Percentiles rank a stretch among this genome's conserved stretches.
These are phyloP conservation scores for Marasmius oreades DNA, from an alignment of 1,284 basidiomycete species.

Conservation along the genomic window DNA sequence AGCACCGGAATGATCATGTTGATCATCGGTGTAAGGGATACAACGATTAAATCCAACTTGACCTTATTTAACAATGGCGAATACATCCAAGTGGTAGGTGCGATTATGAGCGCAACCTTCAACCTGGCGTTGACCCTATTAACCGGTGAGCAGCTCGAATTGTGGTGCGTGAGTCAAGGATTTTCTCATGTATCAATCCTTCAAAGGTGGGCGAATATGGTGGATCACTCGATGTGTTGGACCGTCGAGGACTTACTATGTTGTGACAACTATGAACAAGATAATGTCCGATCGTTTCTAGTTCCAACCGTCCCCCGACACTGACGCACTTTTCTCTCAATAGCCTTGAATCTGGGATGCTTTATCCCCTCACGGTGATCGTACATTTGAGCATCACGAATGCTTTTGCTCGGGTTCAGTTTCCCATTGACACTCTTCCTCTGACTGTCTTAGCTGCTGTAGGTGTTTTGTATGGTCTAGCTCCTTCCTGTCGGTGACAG, in stretches of 20 bases:
- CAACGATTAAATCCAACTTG: not conserved
- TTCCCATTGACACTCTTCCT: not conserved
- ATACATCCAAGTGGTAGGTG: not conserved
- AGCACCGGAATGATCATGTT: not conserved
- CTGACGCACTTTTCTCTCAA: not conserved
- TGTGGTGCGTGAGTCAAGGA: not conserved
- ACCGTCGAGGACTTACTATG: not conserved
- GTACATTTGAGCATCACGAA: not conserved
- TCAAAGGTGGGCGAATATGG: conserved; percentile 1
- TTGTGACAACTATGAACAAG: not conserved
- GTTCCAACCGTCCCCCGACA: not conserved
- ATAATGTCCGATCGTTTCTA: not conserved
- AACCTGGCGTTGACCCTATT: not conserved
- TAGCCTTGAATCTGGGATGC: conserved; percentile 1
- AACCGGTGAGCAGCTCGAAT: not conserved
- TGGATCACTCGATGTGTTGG: not conserved
- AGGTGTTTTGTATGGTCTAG: not conserved
- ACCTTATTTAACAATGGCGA: not conserved
- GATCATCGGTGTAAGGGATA: not conserved
- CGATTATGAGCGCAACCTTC: not conserved
- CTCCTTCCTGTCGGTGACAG: not conserved
- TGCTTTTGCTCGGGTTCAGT: not conserved
- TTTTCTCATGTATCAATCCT: not conserved
- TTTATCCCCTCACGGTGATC: not conserved
- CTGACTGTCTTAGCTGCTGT: not conserved